Evolutionary conservation across 768 basidiomycete species (phyloP).

Genomic region (Pilatotrama ljubarskyi): DNA sequence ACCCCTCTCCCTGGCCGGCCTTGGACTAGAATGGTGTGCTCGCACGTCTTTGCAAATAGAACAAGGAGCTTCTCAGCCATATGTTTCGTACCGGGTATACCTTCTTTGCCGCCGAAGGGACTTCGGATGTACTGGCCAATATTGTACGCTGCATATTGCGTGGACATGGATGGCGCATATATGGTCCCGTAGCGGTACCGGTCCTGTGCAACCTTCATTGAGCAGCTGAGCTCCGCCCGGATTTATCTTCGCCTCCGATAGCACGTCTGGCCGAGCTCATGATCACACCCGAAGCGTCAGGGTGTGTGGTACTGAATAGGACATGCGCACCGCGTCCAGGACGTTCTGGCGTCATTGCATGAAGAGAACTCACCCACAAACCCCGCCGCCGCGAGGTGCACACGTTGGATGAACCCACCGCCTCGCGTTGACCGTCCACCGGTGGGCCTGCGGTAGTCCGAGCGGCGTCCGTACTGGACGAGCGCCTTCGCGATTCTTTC

Average conservation of each 20-base stretch:
- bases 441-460: constrained; percentile 1
- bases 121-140: background rate
- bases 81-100: constrained; percentile 1
- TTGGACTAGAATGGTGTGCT: constrained; percentile 9
- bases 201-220: background rate
- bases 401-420: constrained; percentile 1
- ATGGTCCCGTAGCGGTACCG: background rate
- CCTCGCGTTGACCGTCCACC: background rate
- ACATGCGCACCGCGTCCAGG: constrained; percentile 1
- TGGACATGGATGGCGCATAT: constrained; percentile 9
- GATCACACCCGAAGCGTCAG: constrained; percentile 10
- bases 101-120: constrained; percentile 11
- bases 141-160: background rate
- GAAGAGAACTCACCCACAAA: constrained; percentile 3
- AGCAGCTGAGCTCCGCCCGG: constrained; percentile 6
- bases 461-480: background rate
- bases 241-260: constrained; percentile 1
- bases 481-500: background rate
- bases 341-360: constrained; percentile 12
- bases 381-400: constrained; percentile 1
- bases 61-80: background rate
- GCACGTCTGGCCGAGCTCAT: constrained; percentile 9
- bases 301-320: constrained; percentile 18
- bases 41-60: constrained; percentile 8
- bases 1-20: background rate